Conservation (phyloP, 345 rosid species). For the Eucalyptus curtisii region DNA sequence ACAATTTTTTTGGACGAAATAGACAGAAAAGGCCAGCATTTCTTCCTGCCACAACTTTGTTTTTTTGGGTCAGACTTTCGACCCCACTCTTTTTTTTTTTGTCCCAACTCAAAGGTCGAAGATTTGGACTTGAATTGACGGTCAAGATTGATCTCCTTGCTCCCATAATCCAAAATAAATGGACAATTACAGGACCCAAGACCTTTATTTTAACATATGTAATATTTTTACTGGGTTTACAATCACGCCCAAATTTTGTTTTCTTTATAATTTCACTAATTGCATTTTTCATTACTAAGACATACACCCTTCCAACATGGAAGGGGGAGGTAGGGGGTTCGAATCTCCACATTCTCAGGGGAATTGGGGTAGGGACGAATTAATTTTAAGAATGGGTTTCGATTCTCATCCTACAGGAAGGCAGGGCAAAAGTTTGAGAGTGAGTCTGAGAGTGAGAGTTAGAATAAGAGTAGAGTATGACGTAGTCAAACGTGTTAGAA, state of each 20-base stretch:
- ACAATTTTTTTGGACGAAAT: not conserved
- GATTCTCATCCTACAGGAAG: no score
- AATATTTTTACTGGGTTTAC: not conserved
- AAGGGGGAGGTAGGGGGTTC: no score
- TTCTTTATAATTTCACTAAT: not conserved
- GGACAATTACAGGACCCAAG: not conserved
- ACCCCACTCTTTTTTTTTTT: no score
- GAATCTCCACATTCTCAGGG: no score
- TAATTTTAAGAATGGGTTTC: no score
- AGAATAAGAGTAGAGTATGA: no score
- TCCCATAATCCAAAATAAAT: not conserved
- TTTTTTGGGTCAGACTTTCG: not conserved
- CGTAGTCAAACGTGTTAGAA: no score
- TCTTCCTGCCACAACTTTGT: not conserved
- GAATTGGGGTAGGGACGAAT: no score
- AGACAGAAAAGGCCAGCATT: not conserved
- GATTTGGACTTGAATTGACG: not conserved
- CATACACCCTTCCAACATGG: no score
- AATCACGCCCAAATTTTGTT: not conserved
- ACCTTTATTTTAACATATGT: not conserved
- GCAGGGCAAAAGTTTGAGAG: no score
- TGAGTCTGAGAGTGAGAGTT: no score
- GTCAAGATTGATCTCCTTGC: not conserved
- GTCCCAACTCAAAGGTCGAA: not conserved
- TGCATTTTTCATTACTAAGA: no score